Conservation (phyloP, 2,329 filamentous ascomycete genomes). For the Aspergillus sergii region DNA sequence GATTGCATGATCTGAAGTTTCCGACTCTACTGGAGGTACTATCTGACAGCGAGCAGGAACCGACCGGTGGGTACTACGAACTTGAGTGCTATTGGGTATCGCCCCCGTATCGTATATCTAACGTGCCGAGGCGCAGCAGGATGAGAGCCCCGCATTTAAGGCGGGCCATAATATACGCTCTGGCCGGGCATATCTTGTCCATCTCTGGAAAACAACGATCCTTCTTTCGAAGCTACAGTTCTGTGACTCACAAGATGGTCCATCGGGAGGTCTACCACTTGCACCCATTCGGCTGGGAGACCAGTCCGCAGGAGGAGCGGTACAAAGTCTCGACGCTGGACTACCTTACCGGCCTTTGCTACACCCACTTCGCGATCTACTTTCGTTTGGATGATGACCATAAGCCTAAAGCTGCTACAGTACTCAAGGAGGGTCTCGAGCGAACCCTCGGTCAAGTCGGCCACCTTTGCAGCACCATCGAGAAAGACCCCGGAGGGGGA, state of each 20-base stretch:
- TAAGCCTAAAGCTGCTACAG: slow-evolving; percentile 26
- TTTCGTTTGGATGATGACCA: slow-evolving; percentile 39
- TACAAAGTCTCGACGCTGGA: slow-evolving; percentile 44
- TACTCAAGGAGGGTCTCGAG: slow-evolving; percentile 41
- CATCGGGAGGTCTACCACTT: slow-evolving; percentile 25
- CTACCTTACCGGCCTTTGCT: slow-evolving; percentile 34
- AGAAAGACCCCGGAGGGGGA: slow-evolving; percentile 39
- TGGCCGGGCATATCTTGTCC: neutral
- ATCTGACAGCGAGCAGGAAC: too few relatives aligned
- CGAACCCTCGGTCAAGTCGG: slow-evolving; percentile 40
- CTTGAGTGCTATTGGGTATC: neutral
- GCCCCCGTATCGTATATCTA: neutral
- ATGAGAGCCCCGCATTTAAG: neutral
- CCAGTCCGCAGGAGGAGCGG: slow-evolving; percentile 39
- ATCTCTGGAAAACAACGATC: neutral
- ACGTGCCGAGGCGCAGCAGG: neutral
- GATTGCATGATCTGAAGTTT: too few relatives aligned
- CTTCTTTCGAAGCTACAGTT: neutral
- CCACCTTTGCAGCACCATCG: slow-evolving; percentile 45
- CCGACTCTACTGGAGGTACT: too few relatives aligned
- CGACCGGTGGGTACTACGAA: too few relatives aligned
- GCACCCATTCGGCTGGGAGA: slow-evolving; percentile 41
- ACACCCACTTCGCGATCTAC: slow-evolving; percentile 46
- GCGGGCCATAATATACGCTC: neutral
- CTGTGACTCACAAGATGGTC: neutral